phyloP scores from a whole-genome alignment of 129 eudicot species.

The Saussurea involucrata region DNA sequence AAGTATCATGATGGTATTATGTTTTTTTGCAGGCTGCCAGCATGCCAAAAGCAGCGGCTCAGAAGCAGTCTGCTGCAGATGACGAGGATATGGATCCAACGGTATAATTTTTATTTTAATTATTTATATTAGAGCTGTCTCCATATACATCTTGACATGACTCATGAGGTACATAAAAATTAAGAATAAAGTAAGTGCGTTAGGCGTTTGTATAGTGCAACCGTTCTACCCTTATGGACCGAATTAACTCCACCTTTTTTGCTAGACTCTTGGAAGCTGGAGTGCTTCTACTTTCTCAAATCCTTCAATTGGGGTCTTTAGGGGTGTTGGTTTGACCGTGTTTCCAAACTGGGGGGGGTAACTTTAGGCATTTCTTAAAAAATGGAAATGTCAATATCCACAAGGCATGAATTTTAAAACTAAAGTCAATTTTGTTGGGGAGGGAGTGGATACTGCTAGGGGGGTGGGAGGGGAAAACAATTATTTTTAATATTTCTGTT shows the following conservation, averaged over 20 bases:
- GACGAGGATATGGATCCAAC: constrained; percentile 98
- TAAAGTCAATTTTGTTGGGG: not conserved
- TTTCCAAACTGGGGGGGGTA: not conserved
- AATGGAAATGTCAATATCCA: not conserved
- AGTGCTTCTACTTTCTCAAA: not conserved
- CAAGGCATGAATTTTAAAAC: not conserved
- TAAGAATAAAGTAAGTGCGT: not conserved
- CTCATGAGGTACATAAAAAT: not conserved
- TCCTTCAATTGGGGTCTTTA: not conserved
- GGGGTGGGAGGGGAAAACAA: no score
- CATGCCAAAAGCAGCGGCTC: constrained; percentile 36
- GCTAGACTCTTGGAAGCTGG: not conserved
- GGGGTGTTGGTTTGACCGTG: not conserved
- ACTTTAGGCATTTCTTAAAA: not conserved
- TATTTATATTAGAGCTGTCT: not conserved
- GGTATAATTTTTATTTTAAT: constrained; percentile 24
- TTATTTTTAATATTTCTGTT: not conserved
- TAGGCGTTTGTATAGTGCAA: not conserved
- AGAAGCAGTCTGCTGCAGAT: constrained; percentile 55
- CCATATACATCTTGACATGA: not conserved
- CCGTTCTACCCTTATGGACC: not conserved
- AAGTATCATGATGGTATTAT: not conserved
- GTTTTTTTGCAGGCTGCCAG: constrained; percentile 40
- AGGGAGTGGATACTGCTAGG: not conserved
- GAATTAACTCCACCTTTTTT: not conserved